Evolutionary conservation across 1,284 basidiomycete genomes (phyloP).

Genomic region (Kwoniella shivajii): DNA sequence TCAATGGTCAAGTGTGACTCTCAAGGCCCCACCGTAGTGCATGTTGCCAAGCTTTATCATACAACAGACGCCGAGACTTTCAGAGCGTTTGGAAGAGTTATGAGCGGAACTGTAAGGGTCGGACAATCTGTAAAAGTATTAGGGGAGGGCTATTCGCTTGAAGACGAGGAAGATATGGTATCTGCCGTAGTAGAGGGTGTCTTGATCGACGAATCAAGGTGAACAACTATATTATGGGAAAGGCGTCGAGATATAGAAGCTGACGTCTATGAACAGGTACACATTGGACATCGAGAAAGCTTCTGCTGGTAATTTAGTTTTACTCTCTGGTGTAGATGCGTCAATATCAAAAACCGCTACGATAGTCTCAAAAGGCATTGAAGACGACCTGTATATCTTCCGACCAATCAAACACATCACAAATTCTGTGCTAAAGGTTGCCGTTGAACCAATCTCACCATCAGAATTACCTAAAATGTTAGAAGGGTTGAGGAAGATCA

Average conservation of each 20-base stretch:
- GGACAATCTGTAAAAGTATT: conserved; percentile 91
- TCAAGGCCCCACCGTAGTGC: conserved; percentile 86
- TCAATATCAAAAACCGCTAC: conserved; percentile 96
- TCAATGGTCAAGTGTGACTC: conserved; percentile 82
- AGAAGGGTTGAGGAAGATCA: conserved; percentile 91
- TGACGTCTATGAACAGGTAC: conserved; percentile 63
- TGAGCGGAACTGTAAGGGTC: conserved; percentile 84
- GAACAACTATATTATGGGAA: conserved; percentile 26
- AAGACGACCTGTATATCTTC: conserved; percentile 87
- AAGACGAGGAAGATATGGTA: conserved; percentile 98
- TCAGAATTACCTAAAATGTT: conserved; percentile 99
- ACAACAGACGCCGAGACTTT: conserved; percentile 95
- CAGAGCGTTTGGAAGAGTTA: conserved; percentile 90
- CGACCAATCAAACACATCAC: conserved; percentile 94
- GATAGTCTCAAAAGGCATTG: conserved; percentile 69
- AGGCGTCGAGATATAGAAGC: neutral
- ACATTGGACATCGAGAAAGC: conserved; percentile 84
- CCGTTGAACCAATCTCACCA: conserved; percentile 96
- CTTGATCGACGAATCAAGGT: conserved; percentile 89
- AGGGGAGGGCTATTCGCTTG: conserved; percentile 93
- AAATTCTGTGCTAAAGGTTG: conserved; percentile 95
- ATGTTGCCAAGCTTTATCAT: conserved; percentile 91
- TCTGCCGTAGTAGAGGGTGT: conserved; percentile 81
- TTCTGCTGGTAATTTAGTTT: conserved; percentile 87
- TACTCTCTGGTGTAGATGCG: conserved; percentile 88